phyloP scores from a whole-genome alignment of 495 filamentous ascomycete genomes.

The Lasiosphaeria miniovina region DNA sequence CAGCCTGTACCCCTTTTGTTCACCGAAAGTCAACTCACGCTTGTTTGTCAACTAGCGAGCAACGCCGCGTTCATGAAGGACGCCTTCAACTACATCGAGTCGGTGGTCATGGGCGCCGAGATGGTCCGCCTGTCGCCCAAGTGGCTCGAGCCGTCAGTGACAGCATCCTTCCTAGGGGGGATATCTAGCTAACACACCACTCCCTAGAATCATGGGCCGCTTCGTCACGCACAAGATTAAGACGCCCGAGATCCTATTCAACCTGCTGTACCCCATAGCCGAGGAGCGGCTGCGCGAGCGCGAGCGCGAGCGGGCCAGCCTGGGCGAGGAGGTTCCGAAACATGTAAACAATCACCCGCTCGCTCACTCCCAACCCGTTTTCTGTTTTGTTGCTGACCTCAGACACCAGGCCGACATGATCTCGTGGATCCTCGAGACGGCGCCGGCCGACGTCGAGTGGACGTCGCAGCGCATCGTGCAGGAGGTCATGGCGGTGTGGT shows the following conservation, averaged over 20 bases:
- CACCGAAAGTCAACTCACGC: neutral
- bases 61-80: constrained; percentile 20
- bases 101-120: constrained; percentile 18
- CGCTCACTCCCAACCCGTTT: no score
- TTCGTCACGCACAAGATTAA: constrained; percentile 4
- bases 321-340: constrained; percentile 13
- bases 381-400: no score
- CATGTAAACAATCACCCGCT: constrained; percentile 18
- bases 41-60: constrained; percentile 5
- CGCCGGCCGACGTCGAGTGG: constrained; percentile 18
- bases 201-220: neutral
- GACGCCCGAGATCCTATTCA: constrained; percentile 13
- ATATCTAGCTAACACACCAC: neutral
- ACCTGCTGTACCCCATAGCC: constrained; percentile 12
- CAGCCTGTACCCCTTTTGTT: neutral
- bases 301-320: constrained; percentile 10
- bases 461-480: constrained; percentile 20
- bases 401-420: constrained; percentile 10
- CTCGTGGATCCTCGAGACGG: constrained; percentile 38
- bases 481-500: constrained; percentile 33
- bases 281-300: constrained; percentile 10
- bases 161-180: neutral
- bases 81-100: constrained; percentile 20
- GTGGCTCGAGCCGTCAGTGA: constrained; percentile 8
- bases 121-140: constrained; percentile 17